Evolutionary conservation across 192 early-diverging fungal species (phyloP).

Genomic region (Backusella australiensis): DNA sequence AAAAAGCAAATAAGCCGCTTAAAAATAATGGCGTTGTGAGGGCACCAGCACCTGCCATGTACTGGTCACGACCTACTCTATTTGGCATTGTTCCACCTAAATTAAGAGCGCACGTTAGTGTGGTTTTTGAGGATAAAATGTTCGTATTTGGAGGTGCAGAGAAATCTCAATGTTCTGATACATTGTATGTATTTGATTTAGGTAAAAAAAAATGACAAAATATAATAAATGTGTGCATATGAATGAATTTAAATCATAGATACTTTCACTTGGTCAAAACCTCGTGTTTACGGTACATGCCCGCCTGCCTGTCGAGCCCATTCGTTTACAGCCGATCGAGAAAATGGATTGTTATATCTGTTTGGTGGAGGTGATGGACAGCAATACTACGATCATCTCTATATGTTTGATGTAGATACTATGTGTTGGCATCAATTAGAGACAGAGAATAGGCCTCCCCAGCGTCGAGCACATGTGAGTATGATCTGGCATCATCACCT

Average conservation of each 20-base stretch:
- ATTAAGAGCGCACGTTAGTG: slow-evolving; percentile 77
- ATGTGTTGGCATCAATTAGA: slow-evolving; percentile 64
- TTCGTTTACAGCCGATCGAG: slow-evolving; percentile 64
- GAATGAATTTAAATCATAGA: slow-evolving; percentile 41
- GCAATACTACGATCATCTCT: slow-evolving; percentile 75
- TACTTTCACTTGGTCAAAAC: slow-evolving; percentile 77
- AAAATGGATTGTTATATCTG: slow-evolving; percentile 57
- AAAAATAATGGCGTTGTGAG: not conserved
- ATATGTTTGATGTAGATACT: slow-evolving; percentile 72
- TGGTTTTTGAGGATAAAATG: slow-evolving; percentile 68
- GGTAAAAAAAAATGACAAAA: slow-evolving; percentile 36
- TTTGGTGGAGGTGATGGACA: slow-evolving; percentile 92
- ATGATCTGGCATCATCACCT: slow-evolving; percentile 69
- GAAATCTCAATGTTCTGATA: slow-evolving; percentile 64
- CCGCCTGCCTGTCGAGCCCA: slow-evolving; percentile 87
- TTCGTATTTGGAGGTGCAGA: slow-evolving; percentile 88
- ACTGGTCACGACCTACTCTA: slow-evolving; percentile 62
- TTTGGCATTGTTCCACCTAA: slow-evolving; percentile 64
- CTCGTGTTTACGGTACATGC: slow-evolving; percentile 63
- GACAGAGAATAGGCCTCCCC: slow-evolving; percentile 55
- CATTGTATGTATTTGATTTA: slow-evolving; percentile 75
- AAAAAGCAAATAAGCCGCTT: not conserved
- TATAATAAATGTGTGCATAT: not conserved
- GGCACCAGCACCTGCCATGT: slow-evolving; percentile 77
- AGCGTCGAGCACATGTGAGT: slow-evolving; percentile 77